Evolutionary conservation across 2,329 filamentous ascomycete genomes (phyloP).

Genomic region (Trichophyton mentagrophytes): DNA sequence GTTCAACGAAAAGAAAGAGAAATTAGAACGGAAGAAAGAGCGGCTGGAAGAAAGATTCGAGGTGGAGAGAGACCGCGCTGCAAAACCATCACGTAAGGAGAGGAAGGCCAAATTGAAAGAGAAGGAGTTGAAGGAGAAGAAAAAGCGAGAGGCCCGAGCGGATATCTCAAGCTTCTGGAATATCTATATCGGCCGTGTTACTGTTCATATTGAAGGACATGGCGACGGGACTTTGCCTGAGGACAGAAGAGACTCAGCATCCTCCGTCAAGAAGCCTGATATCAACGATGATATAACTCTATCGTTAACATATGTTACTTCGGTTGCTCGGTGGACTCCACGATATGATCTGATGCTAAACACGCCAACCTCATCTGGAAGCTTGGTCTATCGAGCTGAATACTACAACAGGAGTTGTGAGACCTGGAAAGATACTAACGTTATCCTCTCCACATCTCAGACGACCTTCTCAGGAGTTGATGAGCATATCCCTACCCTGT

Average conservation of each 20-base stretch:
- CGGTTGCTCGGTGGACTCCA: slow-evolving; percentile 46
- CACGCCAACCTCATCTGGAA: slow-evolving; percentile 41
- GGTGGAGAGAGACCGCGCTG: slow-evolving; percentile 14
- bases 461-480: slow-evolving; percentile 45
- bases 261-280: slow-evolving; percentile 16
- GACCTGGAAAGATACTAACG: slow-evolving; percentile 48
- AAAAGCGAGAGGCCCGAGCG: slow-evolving; percentile 20
- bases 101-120: slow-evolving; percentile 18
- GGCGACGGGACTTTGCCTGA: slow-evolving; percentile 15
- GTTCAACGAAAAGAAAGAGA: slow-evolving; percentile 19
- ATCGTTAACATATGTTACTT: slow-evolving; percentile 47
- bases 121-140: slow-evolving; percentile 19
- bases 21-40: slow-evolving; percentile 17
- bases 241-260: slow-evolving; percentile 19
- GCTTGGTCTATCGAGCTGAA: slow-evolving; percentile 49
- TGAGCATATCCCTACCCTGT: slow-evolving; percentile 43
- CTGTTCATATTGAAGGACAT: slow-evolving; percentile 25
- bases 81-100: slow-evolving; percentile 19
- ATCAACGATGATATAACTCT: slow-evolving; percentile 22
- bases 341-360: slow-evolving; percentile 52
- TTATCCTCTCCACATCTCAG: slow-evolving; percentile 52
- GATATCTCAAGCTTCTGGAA: slow-evolving; percentile 29
- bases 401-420: slow-evolving; percentile 52
- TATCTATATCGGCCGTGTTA: slow-evolving; percentile 24
- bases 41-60: slow-evolving; percentile 11